A percentile compares a stretch with the other conserved stretches of the same genome.
Conservation (phyloP, 768 basidiomycete species). For the Lenzites betulinus region DNA sequence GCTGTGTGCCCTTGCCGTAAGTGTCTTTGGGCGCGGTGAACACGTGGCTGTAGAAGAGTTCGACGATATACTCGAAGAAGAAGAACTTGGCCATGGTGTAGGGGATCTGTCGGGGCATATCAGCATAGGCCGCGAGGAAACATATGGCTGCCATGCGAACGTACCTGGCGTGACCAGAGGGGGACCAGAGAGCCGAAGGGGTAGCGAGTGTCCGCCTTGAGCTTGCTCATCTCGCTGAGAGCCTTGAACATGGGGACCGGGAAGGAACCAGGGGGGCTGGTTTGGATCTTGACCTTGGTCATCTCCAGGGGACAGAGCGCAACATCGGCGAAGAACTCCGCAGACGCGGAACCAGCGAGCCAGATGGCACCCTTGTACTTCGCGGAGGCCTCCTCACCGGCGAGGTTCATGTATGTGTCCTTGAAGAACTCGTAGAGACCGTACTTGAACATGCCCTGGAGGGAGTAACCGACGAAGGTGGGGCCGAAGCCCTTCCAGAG, state of each 20-base stretch:
- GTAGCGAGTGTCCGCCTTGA: constrained; percentile 72
- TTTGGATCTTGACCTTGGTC: constrained; percentile 92
- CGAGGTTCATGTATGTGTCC: constrained; percentile 86
- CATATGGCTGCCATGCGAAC: constrained; percentile 14
- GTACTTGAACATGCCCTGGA: constrained; percentile 98
- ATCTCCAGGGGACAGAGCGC: constrained; percentile 95
- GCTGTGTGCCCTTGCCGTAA: constrained; percentile 81
- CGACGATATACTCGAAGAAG: constrained; percentile 90
- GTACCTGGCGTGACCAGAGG: constrained; percentile 85
- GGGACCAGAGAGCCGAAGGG: constrained; percentile 86
- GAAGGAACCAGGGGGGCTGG: constrained; percentile 73
- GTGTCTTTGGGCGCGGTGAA: constrained; percentile 77
- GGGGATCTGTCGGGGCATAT: constrained; percentile 62
- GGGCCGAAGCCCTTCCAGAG: constrained; percentile 96
- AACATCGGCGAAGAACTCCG: constrained; percentile 94
- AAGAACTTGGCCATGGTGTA: constrained; percentile 99
- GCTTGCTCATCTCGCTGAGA: constrained; percentile 65
- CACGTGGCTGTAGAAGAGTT: constrained; percentile 86
- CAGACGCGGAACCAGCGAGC: constrained; percentile 92
- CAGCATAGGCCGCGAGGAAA: background rate
- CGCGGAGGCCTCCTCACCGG: constrained; percentile 77
- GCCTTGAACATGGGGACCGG: constrained; percentile 75
- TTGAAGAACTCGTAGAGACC: constrained; percentile 98
- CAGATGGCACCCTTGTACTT: constrained; percentile 91
- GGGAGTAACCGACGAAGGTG: constrained; percentile 89